Evolutionary conservation across 2,329 filamentous ascomycete species (phyloP), one percentile per base, ranked within the genome.

Genomic region (Aureobasidium sp.): DNA sequence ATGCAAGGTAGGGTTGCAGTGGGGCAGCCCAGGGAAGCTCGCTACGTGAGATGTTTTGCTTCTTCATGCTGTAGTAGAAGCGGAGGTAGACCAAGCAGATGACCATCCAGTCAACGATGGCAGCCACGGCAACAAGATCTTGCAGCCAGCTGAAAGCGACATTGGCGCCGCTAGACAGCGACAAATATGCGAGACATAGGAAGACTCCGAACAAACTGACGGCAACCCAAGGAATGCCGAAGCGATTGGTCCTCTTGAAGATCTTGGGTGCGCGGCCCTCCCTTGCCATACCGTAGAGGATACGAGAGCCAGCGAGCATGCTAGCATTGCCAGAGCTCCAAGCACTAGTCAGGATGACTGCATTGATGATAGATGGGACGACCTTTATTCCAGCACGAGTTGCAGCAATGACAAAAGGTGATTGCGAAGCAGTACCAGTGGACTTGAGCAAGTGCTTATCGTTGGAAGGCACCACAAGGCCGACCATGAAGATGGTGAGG

Each of bases 301-400:
- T 64, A 4, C 66, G 63, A 32, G 57, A 62, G 7, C 64, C 65
- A 3, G 66, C 61, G 13, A 67, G 61, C 64, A 67, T 64, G 39
- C 63, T 65, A 0, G 79, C 77, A 69, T 84, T 84, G 51, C 79
- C 82, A 13, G 81, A 80, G 0, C 79, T 82, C 74, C 80, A 81
- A 1, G 86, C 87, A 6, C 84, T 87, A 17, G 87, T 85, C 57
- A 89, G 76, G 67, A 89, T 83, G 24, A 83, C 84, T 37, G 81
- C 86, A 69, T 90, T 89, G 76, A 89, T 86, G 67, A 88, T 79
- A 65, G 83, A 82, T 66, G 86, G 82, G 2, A 89, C 80, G 1
- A 79, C 81, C 2, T 76, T 73, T 24, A 53, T 53, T 1, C 78
- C 78, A 3, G 76, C 77, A 59, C 76, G 71, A 59, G 75, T 74